Evolutionary conservation across 2,329 filamentous ascomycete species (phyloP).

Genomic region (Fusarium humuli): DNA sequence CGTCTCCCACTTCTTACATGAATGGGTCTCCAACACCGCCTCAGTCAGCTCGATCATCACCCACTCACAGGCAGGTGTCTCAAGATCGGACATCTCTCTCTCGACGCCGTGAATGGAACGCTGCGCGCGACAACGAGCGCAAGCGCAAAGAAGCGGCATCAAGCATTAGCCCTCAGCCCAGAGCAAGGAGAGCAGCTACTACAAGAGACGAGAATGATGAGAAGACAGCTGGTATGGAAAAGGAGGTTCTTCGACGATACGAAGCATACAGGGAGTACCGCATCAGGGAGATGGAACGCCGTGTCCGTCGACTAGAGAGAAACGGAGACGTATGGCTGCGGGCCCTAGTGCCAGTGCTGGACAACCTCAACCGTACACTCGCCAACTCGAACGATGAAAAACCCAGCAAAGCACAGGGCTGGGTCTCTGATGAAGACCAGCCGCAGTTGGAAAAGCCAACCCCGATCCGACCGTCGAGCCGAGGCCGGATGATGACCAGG

Average conservation of each 20-base stretch:
- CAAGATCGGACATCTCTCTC: conserved; percentile 49
- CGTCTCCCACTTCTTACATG: conserved; percentile 20
- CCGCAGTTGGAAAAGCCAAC: conserved; percentile 18
- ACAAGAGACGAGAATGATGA: conserved; percentile 44
- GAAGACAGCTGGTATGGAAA: conserved; percentile 44
- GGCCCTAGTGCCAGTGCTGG: conserved; percentile 59
- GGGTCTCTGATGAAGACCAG: conserved; percentile 51
- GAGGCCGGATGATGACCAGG: conserved; percentile 40
- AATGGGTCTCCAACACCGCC: conserved; percentile 49
- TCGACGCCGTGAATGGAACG: conserved; percentile 52
- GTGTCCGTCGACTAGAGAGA: conserved; percentile 59
- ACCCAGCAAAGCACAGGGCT: conserved; percentile 41
- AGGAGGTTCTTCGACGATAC: conserved; percentile 54
- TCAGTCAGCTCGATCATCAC: conserved; percentile 47
- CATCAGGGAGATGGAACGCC: conserved; percentile 60
- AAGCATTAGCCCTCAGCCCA: conserved; percentile 35
- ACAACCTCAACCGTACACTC: conserved; percentile 56
- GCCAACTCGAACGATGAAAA: conserved; percentile 33
- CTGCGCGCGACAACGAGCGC: conserved; percentile 46
- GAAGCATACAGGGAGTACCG: conserved; percentile 57
- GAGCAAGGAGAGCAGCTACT: conserved; percentile 36
- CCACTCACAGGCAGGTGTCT: conserved; percentile 38
- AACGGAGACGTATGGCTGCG: conserved; percentile 60
- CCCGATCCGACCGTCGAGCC: conserved; percentile 26
- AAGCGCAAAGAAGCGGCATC: conserved; percentile 37